Conservation (phyloP, 345 rosid species). For the Anacardium occidentale region DNA sequence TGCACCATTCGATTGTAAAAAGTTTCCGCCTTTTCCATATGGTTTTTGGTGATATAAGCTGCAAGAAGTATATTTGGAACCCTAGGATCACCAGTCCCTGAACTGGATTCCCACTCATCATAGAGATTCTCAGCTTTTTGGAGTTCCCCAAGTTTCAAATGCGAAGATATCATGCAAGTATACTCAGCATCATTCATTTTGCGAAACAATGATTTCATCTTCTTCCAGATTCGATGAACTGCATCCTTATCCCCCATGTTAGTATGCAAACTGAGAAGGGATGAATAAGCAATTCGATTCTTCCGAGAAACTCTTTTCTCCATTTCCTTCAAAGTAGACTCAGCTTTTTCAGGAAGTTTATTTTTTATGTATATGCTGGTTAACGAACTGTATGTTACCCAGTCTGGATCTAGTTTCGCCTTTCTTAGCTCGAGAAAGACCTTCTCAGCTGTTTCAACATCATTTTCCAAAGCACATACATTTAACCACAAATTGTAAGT, state of each 20-base stretch:
- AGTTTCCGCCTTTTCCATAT: slow-evolving; percentile 51
- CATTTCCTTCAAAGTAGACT: slow-evolving; percentile 71
- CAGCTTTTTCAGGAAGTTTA: slow-evolving; percentile 51
- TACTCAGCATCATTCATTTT: slow-evolving; percentile 77
- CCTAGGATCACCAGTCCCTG: slow-evolving; percentile 57
- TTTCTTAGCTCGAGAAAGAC: slow-evolving; percentile 58
- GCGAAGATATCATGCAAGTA: slow-evolving; percentile 68
- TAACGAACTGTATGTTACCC: slow-evolving; percentile 75
- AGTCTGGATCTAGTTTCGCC: slow-evolving; percentile 62
- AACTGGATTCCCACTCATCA: slow-evolving; percentile 73
- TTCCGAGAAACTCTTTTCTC: slow-evolving; percentile 68
- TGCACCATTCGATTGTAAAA: slow-evolving; percentile 45
- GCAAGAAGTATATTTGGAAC: slow-evolving; percentile 71
- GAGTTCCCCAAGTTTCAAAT: slow-evolving; percentile 64
- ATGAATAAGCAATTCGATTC: slow-evolving; percentile 57
- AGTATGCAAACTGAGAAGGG: slow-evolving; percentile 70
- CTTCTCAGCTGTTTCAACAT: slow-evolving; percentile 61
- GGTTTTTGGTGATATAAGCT: slow-evolving; percentile 55
- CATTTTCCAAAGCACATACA: slow-evolving; percentile 49
- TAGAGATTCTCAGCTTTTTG: slow-evolving; percentile 65
- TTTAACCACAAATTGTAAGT: slow-evolving; percentile 73
- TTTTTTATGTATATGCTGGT: slow-evolving; percentile 60
- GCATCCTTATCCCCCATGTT: slow-evolving; percentile 62
- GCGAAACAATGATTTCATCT: slow-evolving; percentile 53
- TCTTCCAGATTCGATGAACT: slow-evolving; percentile 65